A percentile compares a stretch with the other conserved stretches of the same genome.
phyloP scores from a whole-genome alignment of 768 basidiomycete species.

The Crucibulum laeve region DNA sequence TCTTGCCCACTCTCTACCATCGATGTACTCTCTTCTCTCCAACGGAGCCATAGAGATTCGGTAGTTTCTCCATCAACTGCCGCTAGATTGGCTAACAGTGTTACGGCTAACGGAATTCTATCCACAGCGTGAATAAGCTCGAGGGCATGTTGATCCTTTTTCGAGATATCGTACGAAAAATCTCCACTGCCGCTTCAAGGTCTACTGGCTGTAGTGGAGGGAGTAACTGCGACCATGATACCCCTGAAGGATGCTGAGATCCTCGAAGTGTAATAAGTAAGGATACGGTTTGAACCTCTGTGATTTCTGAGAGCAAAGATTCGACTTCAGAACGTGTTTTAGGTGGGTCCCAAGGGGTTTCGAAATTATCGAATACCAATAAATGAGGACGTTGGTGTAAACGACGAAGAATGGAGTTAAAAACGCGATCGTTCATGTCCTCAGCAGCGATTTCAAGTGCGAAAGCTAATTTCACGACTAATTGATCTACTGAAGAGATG shows the following conservation, averaged over 20 bases:
- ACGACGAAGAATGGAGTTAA: slow-evolving; percentile 9
- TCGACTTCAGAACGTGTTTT: slow-evolving; percentile 19
- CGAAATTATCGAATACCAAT: slow-evolving; percentile 27
- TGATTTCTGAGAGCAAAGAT: slow-evolving; percentile 16
- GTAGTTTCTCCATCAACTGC: slow-evolving; percentile 25
- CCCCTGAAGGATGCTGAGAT: slow-evolving; percentile 20
- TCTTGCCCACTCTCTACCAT: slow-evolving; percentile 23
- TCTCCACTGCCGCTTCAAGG: slow-evolving; percentile 15
- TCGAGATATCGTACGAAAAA: slow-evolving; percentile 19
- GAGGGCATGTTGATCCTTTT: slow-evolving; percentile 15
- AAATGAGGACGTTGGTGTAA: slow-evolving; percentile 12
- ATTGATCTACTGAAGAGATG: slow-evolving; percentile 15
- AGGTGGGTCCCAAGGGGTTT: slow-evolving; percentile 25
- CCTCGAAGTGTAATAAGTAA: slow-evolving; percentile 26
- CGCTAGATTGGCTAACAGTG: slow-evolving; percentile 24
- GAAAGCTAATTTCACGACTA: slow-evolving; percentile 16
- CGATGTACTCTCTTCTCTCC: slow-evolving; percentile 21
- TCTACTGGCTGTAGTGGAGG: slow-evolving; percentile 22
- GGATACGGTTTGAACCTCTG: slow-evolving; percentile 12
- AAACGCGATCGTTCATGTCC: slow-evolving; percentile 3
- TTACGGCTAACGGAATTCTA: slow-evolving; percentile 28
- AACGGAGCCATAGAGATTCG: slow-evolving; percentile 22
- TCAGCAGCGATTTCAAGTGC: slow-evolving; percentile 11
- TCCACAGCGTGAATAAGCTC: slow-evolving; percentile 23
- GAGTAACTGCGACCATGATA: slow-evolving; percentile 17